Base-by-base conservation (phyloP, 768 basidiomycete genomes). In the Ramaria sp. region DNA sequence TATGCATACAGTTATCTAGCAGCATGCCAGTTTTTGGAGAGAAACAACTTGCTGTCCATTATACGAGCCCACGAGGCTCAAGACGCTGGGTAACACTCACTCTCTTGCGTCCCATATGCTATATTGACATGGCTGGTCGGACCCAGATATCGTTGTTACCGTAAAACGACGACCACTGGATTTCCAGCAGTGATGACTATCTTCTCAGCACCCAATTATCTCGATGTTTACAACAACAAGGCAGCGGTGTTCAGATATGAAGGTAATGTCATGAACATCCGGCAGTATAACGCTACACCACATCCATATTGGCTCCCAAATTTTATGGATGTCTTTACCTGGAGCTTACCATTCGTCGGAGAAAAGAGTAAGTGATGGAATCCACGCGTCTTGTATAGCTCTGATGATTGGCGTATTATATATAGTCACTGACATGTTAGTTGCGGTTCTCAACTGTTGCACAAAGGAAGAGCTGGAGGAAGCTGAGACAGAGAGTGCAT, bases 101-200 rank as follows among this genome's bases (percentile, higher is more conserved):
- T 41, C 6, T 16, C 36, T 36, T 49, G 32, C 20, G 18, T 41
- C 13, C 41, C 22, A 5, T 13, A 43, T 54, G 22, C 32, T 10
- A 20, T 28, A 22, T 44, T 8, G 8, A 34, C 30, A 22, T 48
- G 22, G 25, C 56, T 57, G 44, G 32, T 47, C 25, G 10, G n/a
- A 56, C 27, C 32, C 43, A 92, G 90, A 13, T 96, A 95, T 66
- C 89, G 94, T 52, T 97, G 97, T 96, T 97, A 98, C 65, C 88
- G 93, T 61, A 99, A 99, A 71, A 98, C 95, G 4, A 91, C 92
- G 70, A 87, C 90, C 18, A 98, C 94, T 0, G 94, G 95, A 6
- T 98, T 99, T 75, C 95, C 96, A 15, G 95, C 93, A 16, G 94
- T 99, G 56, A 98, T 99, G 93, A 98, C 95, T 15, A 93, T 99